phyloP scores from a whole-genome alignment of 2,329 filamentous ascomycete genomes.

The Fusarium fujikuroi region DNA sequence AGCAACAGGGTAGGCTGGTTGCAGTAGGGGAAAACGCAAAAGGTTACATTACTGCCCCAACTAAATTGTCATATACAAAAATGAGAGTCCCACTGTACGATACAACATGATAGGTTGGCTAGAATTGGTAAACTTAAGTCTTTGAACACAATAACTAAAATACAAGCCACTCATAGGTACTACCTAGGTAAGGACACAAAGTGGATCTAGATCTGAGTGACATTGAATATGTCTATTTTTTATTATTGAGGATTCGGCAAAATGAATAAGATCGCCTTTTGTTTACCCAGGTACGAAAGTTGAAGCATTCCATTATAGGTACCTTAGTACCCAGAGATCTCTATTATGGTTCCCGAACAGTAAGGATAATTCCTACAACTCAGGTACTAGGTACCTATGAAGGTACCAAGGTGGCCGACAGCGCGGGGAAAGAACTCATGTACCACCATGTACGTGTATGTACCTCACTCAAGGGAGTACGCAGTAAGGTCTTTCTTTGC shows the following conservation, averaged over 20 bases:
- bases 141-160: background rate
- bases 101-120: background rate
- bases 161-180: background rate
- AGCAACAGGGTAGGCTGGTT: background rate
- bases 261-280: background rate
- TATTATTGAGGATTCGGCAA: background rate
- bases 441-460: background rate
- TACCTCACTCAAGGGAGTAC: background rate
- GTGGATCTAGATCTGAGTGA: background rate
- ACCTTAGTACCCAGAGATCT: background rate
- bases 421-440: conserved; percentile 11
- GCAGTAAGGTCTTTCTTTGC: background rate
- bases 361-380: conserved; percentile 16
- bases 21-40: background rate
- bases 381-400: background rate
- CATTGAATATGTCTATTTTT: background rate
- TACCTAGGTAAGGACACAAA: background rate
- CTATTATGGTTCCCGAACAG: conserved; percentile 26
- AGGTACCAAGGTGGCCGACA: background rate
- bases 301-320: background rate
- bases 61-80: background rate
- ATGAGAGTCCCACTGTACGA: background rate
- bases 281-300: background rate
- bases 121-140: background rate
- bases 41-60: background rate